Percentiles rank a stretch among this genome's conserved stretches.
Evolutionary conservation across 1,139 yeast species (phyloP).

Genomic region (Kodamaea arcana): DNA sequence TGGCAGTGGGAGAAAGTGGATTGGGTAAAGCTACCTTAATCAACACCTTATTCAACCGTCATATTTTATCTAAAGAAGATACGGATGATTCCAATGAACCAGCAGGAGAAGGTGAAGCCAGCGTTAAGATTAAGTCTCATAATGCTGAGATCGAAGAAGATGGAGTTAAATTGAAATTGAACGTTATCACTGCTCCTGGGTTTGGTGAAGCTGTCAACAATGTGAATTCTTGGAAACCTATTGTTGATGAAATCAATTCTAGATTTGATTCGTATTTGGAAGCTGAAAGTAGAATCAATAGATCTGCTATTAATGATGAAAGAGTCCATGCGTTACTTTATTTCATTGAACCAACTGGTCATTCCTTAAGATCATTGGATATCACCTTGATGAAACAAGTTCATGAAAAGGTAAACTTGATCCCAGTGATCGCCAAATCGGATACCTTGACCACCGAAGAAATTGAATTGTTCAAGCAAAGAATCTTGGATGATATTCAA

Average conservation of each 20-base stretch:
- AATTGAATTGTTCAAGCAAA: conserved; percentile 65
- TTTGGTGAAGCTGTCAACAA: conserved; percentile 92
- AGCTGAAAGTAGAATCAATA: conserved; percentile 80
- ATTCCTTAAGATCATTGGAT: conserved; percentile 84
- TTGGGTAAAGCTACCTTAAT: conserved; percentile 91
- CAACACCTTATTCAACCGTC: conserved; percentile 84
- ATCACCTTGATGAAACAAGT: conserved; percentile 83
- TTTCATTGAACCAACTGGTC: conserved; percentile 97
- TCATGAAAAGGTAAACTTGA: conserved; percentile 87
- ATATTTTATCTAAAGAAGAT: conserved; percentile 41
- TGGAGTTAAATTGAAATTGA: conserved; percentile 82
- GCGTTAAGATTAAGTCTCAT: conserved; percentile 64
- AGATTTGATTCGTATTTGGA: conserved; percentile 88
- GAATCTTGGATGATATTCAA: conserved; percentile 71
- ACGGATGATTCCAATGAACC: conserved; percentile 16
- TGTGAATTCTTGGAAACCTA: conserved; percentile 87
- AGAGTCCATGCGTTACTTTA: conserved; percentile 85
- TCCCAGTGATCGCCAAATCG: conserved; percentile 92
- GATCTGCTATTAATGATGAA: conserved; percentile 68
- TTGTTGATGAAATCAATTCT: conserved; percentile 81
- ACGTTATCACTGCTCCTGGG: conserved; percentile 89
- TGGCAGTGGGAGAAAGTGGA: conserved; percentile 91
- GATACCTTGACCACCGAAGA: conserved; percentile 93
- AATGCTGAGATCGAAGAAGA: conserved; percentile 83
- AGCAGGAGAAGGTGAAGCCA: conserved; percentile 13